phyloP scores from a whole-genome alignment of 768 basidiomycete species.

The Ramaria sp. region DNA sequence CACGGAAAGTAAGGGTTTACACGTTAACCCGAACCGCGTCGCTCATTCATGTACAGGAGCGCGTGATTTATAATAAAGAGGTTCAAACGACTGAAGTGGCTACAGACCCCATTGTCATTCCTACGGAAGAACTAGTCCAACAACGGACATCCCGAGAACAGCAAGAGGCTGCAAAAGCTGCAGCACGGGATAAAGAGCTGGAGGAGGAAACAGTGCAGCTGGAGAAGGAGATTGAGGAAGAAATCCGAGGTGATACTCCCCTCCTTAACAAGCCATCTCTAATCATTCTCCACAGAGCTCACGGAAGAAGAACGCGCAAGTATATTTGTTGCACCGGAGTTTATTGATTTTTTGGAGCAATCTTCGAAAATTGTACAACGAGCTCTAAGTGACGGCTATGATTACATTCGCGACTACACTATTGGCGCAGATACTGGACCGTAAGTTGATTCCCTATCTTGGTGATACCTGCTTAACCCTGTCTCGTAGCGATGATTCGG shows the following conservation, averaged over 20 bases:
- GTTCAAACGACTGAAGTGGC: slow-evolving; percentile 67
- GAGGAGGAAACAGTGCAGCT: slow-evolving; percentile 77
- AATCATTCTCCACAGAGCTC: slow-evolving; percentile 42
- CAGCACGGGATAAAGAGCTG: slow-evolving; percentile 59
- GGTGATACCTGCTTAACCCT: background rate
- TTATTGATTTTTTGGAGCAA: slow-evolving; percentile 87
- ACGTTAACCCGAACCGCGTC: background rate
- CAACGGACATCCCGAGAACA: slow-evolving; percentile 57
- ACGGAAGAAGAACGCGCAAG: slow-evolving; percentile 76
- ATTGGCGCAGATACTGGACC: slow-evolving; percentile 74
- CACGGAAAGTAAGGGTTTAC: slow-evolving; percentile 53
- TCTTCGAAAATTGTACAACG: slow-evolving; percentile 93
- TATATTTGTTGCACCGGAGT: slow-evolving; percentile 82
- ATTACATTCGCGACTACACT: slow-evolving; percentile 96
- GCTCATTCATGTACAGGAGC: slow-evolving; percentile 38
- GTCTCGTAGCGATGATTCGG: slow-evolving; percentile 65
- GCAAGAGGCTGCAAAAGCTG: slow-evolving; percentile 52
- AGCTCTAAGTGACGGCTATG: slow-evolving; percentile 90
- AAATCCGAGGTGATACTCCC: slow-evolving; percentile 55
- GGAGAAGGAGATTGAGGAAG: slow-evolving; percentile 79
- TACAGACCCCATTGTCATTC: slow-evolving; percentile 31
- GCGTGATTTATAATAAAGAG: slow-evolving; percentile 76
- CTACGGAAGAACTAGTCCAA: slow-evolving; percentile 64
- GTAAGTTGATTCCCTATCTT: slow-evolving; percentile 33
- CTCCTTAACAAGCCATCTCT: slow-evolving; percentile 1